A percentile compares a stretch with the other conserved stretches of the same genome.
These are phyloP conservation scores for Cyberlindnera mycetangii DNA, from an alignment of 805 yeast genomes.

Conservation along the genomic window DNA sequence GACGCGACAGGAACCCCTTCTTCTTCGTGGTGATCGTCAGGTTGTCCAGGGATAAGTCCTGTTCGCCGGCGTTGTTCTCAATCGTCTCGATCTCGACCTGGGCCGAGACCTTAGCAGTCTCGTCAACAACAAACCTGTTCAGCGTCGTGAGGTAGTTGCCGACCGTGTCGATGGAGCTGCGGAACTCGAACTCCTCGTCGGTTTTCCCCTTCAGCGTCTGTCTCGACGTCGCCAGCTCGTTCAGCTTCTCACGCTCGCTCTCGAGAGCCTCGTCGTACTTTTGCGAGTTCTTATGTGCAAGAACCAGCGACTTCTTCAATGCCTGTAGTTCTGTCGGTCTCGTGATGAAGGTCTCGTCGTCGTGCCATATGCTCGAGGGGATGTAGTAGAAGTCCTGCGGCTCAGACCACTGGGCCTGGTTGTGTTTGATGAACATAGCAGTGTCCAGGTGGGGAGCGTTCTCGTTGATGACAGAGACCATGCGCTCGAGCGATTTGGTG, in stretches of 20 bases:
- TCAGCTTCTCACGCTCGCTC: conserved; percentile 31
- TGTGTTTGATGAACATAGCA: conserved; percentile 91
- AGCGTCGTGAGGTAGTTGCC: conserved; percentile 49
- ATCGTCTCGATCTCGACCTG: conserved; percentile 92
- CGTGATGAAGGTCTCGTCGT: conserved; percentile 73
- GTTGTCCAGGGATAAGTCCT: conserved; percentile 60
- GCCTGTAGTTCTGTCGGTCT: conserved; percentile 48
- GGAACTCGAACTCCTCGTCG: conserved; percentile 46
- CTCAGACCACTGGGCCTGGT: conserved; percentile 69
- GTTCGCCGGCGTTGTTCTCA: conserved; percentile 76
- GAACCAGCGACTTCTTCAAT: conserved; percentile 45
- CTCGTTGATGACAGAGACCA: conserved; percentile 57
- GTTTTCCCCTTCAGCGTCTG: conserved; percentile 37
- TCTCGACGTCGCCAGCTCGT: conserved; percentile 30
- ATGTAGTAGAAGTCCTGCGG: conserved; percentile 82
- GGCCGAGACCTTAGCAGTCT: conserved; percentile 65
- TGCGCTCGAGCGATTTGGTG: conserved; percentile 41
- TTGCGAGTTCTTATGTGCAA: conserved; percentile 32
- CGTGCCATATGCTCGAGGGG: conserved; percentile 96
- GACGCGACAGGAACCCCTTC: conserved; percentile 51
- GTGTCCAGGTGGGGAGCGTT: conserved; percentile 76
- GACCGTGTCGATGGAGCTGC: conserved; percentile 39
- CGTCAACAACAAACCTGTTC: conserved; percentile 66
- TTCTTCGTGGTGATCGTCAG: conserved; percentile 50
- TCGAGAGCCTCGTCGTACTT: conserved; percentile 31